A percentile compares a stretch with the other conserved stretches of the same genome.
Conservation (phyloP, 169 alveolate species). For the Prorocentrum cordatum region DNA sequence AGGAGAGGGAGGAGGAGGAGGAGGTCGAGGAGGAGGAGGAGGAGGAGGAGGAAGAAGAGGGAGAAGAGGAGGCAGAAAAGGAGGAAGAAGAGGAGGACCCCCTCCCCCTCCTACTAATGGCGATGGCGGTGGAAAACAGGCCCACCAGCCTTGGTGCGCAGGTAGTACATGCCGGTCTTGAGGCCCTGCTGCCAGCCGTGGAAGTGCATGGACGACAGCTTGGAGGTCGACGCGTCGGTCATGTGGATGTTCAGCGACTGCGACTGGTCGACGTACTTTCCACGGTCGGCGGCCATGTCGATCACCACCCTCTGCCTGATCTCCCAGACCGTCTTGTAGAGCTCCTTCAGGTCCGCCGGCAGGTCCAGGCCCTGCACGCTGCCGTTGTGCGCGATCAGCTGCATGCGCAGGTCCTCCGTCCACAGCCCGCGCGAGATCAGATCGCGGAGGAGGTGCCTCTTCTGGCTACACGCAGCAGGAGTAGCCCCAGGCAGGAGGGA, state of each 20-base stretch:
- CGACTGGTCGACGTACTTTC: slow-evolving; percentile 75
- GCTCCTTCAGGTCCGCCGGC: slow-evolving; percentile 82
- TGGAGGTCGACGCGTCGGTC: slow-evolving; percentile 90
- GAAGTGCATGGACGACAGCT: slow-evolving; percentile 96
- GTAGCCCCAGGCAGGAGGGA: too few relatives aligned
- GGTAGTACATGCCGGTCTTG: slow-evolving; percentile 94
- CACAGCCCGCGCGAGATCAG: slow-evolving; percentile 89
- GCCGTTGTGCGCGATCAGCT: slow-evolving; percentile 92
- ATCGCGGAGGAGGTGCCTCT: slow-evolving; percentile 91
- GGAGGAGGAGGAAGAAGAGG: too few relatives aligned
- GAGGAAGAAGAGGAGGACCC: too few relatives aligned
- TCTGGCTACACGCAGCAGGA: too few relatives aligned
- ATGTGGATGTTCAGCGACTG: slow-evolving; percentile 91
- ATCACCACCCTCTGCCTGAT: slow-evolving; percentile 91
- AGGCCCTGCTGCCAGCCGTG: slow-evolving; percentile 96
- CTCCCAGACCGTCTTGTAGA: slow-evolving; percentile 97
- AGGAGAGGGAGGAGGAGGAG: too few relatives aligned
- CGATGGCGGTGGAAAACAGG: too few relatives aligned
- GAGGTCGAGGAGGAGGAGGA: too few relatives aligned
- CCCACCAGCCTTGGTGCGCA: too few relatives aligned
- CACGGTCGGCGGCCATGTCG: slow-evolving; percentile 94
- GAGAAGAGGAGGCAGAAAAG: too few relatives aligned
- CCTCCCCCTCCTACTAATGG: too few relatives aligned
- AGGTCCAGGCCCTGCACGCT: slow-evolving; percentile 85
- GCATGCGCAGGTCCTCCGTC: slow-evolving; percentile 88